phyloP scores from a whole-genome alignment of 306 rosid genomes.

The Rubus parviflorus region DNA sequence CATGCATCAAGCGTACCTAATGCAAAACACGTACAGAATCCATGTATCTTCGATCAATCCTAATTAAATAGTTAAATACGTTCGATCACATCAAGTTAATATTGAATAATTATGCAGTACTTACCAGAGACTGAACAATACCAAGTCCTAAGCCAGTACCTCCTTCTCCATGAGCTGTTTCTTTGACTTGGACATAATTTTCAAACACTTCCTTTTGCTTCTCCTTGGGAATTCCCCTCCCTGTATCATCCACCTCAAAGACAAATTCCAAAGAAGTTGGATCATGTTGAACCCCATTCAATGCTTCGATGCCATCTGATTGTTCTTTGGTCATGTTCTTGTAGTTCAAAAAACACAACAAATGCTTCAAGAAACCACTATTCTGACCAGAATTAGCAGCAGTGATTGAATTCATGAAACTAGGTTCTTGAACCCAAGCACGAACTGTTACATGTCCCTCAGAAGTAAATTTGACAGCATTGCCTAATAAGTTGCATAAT shows the following conservation, averaged over 20 bases:
- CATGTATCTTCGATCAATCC: not conserved
- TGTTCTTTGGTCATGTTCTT: constrained; percentile 26
- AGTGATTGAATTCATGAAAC: constrained; percentile 40
- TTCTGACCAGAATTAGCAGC: constrained; percentile 18
- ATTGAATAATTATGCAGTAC: not conserved
- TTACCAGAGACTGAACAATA: constrained; percentile 80
- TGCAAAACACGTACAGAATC: not conserved
- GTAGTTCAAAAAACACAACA: constrained; percentile 29
- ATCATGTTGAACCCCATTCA: constrained; percentile 33
- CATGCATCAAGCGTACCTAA: constrained; percentile 82
- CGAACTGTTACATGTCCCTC: constrained; percentile 62
- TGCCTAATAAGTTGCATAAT: constrained; percentile 64
- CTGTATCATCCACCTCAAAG: constrained; percentile 79
- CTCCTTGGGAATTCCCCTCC: constrained; percentile 86
- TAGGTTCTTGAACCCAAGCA: constrained; percentile 57
- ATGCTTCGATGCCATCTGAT: constrained; percentile 26
- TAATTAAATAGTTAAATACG: not conserved
- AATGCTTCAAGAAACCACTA: constrained; percentile 15
- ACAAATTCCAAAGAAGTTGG: constrained; percentile 50
- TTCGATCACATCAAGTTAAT: not conserved
- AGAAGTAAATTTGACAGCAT: constrained; percentile 73
- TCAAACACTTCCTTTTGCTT: constrained; percentile 56
- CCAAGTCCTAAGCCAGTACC: constrained; percentile 96
- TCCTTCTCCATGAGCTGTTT: constrained; percentile 49
- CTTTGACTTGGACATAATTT: constrained; percentile 72